These are phyloP conservation scores for Liriodendron chinense DNA, from an alignment of 164 flowering plant genomes.

Conservation along the genomic window DNA sequence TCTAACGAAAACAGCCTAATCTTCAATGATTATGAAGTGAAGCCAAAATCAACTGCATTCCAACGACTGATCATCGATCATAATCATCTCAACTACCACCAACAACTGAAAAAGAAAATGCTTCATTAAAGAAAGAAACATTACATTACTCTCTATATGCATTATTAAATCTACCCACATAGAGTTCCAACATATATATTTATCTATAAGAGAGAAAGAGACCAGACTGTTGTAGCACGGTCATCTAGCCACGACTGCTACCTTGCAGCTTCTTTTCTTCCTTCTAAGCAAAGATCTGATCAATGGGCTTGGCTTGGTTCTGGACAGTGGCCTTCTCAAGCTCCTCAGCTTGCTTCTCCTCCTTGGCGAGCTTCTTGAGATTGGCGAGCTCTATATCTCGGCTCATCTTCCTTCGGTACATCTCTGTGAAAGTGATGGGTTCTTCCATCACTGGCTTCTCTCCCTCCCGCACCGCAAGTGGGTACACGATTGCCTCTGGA, in stretches of 20 bases:
- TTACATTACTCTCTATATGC: too few species aligned
- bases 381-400: conserved; percentile 67
- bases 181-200: neutral
- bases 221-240: neutral
- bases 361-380: conserved; percentile 69
- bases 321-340: neutral
- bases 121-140: too few species aligned
- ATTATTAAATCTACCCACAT: too few species aligned
- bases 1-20: too few species aligned
- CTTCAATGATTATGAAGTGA: too few species aligned
- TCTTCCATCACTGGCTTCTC: conserved; percentile 62
- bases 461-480: conserved; percentile 59
- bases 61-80: too few species aligned
- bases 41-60: too few species aligned
- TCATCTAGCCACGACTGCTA: neutral
- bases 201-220: neutral
- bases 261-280: neutral
- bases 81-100: too few species aligned
- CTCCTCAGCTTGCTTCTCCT: neutral
- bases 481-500: conserved; percentile 73
- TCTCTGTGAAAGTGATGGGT: conserved; percentile 72
- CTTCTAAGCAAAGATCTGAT: neutral
- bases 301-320: neutral
- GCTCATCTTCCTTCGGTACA: conserved; percentile 83
- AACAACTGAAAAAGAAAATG: too few species aligned